phyloP scores from a whole-genome alignment of 1,139 yeast genomes.

The Geotrichum australiense region DNA sequence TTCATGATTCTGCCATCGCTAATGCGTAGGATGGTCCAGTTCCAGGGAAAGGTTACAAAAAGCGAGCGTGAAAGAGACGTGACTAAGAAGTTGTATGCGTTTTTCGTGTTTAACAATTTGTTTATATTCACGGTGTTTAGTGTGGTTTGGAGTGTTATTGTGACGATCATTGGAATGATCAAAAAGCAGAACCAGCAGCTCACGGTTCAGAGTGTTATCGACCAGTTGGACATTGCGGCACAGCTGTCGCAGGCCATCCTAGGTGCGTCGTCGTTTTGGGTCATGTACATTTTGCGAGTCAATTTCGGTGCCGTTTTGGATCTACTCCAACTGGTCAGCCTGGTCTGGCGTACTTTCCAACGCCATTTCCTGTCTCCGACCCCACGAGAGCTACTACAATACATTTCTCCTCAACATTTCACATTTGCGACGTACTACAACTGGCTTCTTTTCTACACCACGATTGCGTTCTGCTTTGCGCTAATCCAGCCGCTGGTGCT shows the following conservation, averaged over 20 bases:
- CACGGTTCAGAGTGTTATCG: conserved; percentile 24
- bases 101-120: conserved; percentile 37
- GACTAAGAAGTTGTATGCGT: conserved; percentile 34
- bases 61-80: conserved; percentile 37
- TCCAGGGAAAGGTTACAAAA: conserved; percentile 37
- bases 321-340: conserved; percentile 31
- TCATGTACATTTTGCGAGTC: conserved; percentile 37
- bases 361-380: conserved; percentile 32
- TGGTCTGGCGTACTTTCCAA: conserved; percentile 29
- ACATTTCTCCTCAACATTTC: conserved; percentile 36
- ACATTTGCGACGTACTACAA: conserved; percentile 35
- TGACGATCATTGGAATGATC: conserved; percentile 30
- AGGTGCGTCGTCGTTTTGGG: conserved; percentile 39
- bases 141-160: conserved; percentile 36
- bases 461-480: conserved; percentile 37
- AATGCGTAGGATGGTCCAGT: conserved; percentile 35
- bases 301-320: conserved; percentile 33
- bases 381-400: conserved; percentile 34
- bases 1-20: conserved; percentile 36
- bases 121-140: conserved; percentile 37
- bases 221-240: conserved; percentile 28
- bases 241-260: conserved; percentile 36
- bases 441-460: conserved; percentile 35
- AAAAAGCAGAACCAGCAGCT: conserved; percentile 20
- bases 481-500: conserved; percentile 37